These are phyloP conservation scores for Lactifluus subvellereus DNA, from an alignment of 768 basidiomycete species.

Conservation along the genomic window DNA sequence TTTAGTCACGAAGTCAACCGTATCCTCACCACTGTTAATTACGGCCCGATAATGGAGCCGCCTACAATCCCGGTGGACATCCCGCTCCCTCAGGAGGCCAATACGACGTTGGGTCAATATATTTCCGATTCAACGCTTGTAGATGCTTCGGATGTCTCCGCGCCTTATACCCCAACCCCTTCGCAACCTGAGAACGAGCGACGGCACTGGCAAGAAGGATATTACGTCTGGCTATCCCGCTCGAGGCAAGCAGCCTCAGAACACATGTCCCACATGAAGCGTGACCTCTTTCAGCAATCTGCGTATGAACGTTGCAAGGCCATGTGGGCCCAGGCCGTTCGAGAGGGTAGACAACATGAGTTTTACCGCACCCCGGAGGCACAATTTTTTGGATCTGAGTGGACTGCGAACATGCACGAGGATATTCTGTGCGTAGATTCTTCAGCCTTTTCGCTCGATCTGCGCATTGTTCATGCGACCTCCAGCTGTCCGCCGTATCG, in stretches of 20 bases:
- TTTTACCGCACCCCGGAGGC: constrained; percentile 16
- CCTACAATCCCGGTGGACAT: constrained; percentile 14
- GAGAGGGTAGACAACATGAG: constrained; percentile 37
- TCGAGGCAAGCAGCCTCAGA: constrained; percentile 48
- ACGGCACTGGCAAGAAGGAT: constrained; percentile 68
- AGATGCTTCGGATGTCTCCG: constrained; percentile 2
- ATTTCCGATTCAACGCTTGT: constrained; percentile 28
- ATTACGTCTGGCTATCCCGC: constrained; percentile 65
- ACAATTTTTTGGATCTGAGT: constrained; percentile 18
- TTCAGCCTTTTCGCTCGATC: not conserved
- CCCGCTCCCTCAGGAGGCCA: constrained; percentile 20
- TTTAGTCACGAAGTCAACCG: constrained; percentile 34
- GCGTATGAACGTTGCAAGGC: constrained; percentile 38
- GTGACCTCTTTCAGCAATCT: constrained; percentile 49
- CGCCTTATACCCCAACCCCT: constrained; percentile 9
- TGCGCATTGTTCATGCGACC: not conserved
- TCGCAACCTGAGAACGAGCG: constrained; percentile 32
- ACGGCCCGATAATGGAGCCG: constrained; percentile 15
- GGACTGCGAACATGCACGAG: constrained; percentile 20
- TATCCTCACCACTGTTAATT: constrained; percentile 21
- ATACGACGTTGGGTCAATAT: constrained; percentile 26
- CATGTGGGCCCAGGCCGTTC: constrained; percentile 46
- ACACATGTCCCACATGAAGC: constrained; percentile 54
- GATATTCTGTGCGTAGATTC: constrained; percentile 20
- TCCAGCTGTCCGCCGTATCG: constrained; percentile 23